A percentile compares a stretch with the other conserved stretches of the same genome.
Evolutionary conservation across 331 rosid genomes (phyloP).

Genomic region (Phaseolus coccineus): DNA sequence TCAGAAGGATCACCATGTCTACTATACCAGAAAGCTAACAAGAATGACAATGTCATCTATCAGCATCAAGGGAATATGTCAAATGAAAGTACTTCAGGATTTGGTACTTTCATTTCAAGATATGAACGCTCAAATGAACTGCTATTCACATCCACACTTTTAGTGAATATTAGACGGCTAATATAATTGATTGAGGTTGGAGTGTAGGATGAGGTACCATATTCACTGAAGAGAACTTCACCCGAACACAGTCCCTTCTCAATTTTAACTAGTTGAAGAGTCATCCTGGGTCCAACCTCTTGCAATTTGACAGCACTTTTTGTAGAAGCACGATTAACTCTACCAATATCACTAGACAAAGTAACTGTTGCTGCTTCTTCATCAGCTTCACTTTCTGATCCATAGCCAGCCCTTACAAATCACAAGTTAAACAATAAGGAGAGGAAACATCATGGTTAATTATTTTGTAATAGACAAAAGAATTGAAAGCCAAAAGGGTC

Average conservation of each 20-base stretch:
- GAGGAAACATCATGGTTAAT: not conserved
- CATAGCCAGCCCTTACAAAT: conserved; percentile 85
- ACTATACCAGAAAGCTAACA: not conserved
- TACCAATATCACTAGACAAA: conserved; percentile 73
- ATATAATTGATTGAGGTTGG: not conserved
- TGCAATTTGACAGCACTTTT: conserved; percentile 98
- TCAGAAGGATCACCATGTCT: not conserved
- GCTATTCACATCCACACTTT: not conserved
- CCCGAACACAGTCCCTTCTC: conserved; percentile 96
- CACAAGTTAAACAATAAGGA: conserved; percentile 32
- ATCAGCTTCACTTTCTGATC: conserved; percentile 96
- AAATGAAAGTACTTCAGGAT: not conserved
- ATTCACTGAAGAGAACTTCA: conserved; percentile 80
- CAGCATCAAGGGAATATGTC: conserved; percentile 7
- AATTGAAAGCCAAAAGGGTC: conserved; percentile 19
- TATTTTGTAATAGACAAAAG: not conserved
- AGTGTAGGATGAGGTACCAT: conserved; percentile 58
- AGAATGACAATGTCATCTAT: not conserved
- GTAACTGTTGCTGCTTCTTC: conserved; percentile 96
- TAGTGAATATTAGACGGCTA: not conserved
- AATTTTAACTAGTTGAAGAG: conserved; percentile 80
- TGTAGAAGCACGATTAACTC: conserved; percentile 79
- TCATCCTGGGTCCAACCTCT: conserved; percentile 97
- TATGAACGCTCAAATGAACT: conserved; percentile 3
- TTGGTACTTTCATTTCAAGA: not conserved